Conservation (phyloP, 192 early-diverging fungal species). For the Gamsiella multidivaricata region DNA sequence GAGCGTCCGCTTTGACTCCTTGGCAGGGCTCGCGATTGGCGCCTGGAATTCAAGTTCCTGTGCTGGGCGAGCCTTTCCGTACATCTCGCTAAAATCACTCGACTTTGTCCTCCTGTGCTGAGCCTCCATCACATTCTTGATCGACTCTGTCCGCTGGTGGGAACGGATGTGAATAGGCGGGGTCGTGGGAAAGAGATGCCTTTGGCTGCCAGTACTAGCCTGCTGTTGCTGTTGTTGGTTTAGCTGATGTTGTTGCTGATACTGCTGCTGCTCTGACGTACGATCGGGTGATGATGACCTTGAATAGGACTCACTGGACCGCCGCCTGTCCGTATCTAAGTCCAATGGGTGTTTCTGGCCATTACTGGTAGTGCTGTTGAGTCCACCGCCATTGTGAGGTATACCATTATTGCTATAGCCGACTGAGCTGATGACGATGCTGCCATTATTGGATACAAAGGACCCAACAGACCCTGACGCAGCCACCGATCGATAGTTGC, state of each 20-base stretch:
- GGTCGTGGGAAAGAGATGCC: conserved; percentile 4
- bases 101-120: conserved; percentile 51
- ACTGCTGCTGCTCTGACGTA: conserved; percentile 11
- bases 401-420: not conserved
- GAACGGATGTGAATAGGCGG: conserved; percentile 19
- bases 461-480: conserved; percentile 28
- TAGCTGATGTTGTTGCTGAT: not conserved
- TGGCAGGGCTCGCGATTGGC: conserved; percentile 22
- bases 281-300: conserved; percentile 36
- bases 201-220: not conserved
- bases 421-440: not conserved
- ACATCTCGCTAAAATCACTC: conserved; percentile 19
- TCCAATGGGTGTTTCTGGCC: conserved; percentile 16
- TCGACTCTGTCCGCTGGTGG: conserved; percentile 37
- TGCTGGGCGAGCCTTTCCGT: conserved; percentile 14
- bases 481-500: not conserved
- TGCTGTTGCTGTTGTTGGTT: conserved; percentile 4
- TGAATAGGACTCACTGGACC: conserved; percentile 38
- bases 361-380: conserved; percentile 12
- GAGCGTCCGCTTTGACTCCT: conserved; percentile 35
- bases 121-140: conserved; percentile 26
- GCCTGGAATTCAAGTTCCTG: conserved; percentile 17
- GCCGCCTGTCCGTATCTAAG: conserved; percentile 12
- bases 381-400: conserved; percentile 1
- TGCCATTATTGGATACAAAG: conserved; percentile 14